These are phyloP conservation scores for Coprinopsis strossmayeri DNA, from an alignment of 768 basidiomycete genomes.

Conservation along the genomic window DNA sequence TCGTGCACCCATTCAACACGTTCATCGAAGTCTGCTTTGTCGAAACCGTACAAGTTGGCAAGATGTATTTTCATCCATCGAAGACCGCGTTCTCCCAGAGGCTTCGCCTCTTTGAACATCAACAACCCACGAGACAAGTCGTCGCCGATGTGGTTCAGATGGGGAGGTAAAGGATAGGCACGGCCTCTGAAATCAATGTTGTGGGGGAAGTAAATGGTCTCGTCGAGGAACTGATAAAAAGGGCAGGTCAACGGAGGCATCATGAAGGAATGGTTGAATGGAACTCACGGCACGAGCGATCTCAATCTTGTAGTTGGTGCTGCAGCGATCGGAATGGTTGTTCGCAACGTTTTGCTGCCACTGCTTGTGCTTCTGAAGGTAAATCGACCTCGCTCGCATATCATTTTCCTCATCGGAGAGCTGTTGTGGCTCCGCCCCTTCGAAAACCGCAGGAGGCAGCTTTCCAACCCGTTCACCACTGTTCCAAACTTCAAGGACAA, in stretches of 20 bases:
- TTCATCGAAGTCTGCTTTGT: conserved; percentile 92
- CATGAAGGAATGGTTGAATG: conserved; percentile 1
- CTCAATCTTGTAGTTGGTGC: conserved; percentile 94
- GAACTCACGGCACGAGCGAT: conserved; percentile 80
- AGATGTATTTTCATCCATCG: conserved; percentile 95
- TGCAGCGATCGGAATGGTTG: conserved; percentile 89
- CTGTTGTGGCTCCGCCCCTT: conserved; percentile 55
- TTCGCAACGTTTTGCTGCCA: conserved; percentile 59
- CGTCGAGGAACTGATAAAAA: conserved; percentile 65
- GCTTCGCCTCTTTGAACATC: conserved; percentile 71
- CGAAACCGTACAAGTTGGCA: conserved; percentile 88
- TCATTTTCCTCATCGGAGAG: conserved; percentile 40
- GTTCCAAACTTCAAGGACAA: conserved; percentile 82
- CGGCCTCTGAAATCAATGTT: conserved; percentile 97
- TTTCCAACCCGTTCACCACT: conserved; percentile 75
- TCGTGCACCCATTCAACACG: conserved; percentile 75
- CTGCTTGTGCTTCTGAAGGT: conserved; percentile 47
- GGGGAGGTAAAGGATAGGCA: conserved; percentile 94
- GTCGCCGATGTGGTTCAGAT: conserved; percentile 93
- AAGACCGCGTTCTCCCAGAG: conserved; percentile 78
- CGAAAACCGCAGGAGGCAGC: conserved; percentile 69
- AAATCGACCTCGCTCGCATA: conserved; percentile 46
- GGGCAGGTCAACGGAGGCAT: not conserved
- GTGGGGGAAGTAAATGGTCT: conserved; percentile 88
- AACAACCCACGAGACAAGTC: conserved; percentile 87